Base-by-base conservation (phyloP, 2,329 filamentous ascomycete species). In the Mycosphaerella sp. region DNA sequence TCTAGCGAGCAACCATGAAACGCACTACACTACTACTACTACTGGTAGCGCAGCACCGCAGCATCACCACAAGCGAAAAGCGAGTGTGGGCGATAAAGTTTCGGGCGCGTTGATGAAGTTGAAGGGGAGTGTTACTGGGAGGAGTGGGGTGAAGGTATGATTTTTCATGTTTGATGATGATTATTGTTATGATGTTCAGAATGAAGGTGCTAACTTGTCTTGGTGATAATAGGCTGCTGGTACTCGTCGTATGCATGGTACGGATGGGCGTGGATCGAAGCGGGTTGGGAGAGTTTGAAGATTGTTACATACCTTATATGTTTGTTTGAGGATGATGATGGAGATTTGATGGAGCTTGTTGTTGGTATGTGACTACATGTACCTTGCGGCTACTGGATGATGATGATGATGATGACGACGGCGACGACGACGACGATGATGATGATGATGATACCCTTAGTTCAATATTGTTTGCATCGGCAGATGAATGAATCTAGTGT, bases 41-140 rank as follows among this genome's bases (percentile, higher is more conserved):
- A 58, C n/a, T 16, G 34, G 50, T 16, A 25, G 50, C 9, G 67
- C 70, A 13, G 63, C 76, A 44, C 27, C 21, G 13, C 78, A 81
- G 55, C 82, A 85, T 65, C 82, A 85, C 65, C 85, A 87, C 48
- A 79, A 80, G 66, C 81, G 86, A 63, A 80, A 83, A 62, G 77
- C 80, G 2, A 80, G 45, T 35, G 73, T 90, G 58, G 84, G 84
- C 41, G 87, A 91, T 72, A 91, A 90, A 71, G 77, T 91, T 60
- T 83, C 79, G 44, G 87, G 87, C 14, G 86, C 86, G 0, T 73
- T 91, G 67, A 75, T 87, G 72, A 87, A 80, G 73, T 69, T 91
- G 57, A 82, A 81, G 68, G 87, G 87, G 6, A 80, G 74, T 48
- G 65, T 91, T 51, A 89, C 84, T 1, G 70, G 80, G 42, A 76